Evolutionary conservation across 805 yeast genomes (phyloP), one percentile per base, ranked within the genome.

Genomic region (Starmera caribaea): DNA sequence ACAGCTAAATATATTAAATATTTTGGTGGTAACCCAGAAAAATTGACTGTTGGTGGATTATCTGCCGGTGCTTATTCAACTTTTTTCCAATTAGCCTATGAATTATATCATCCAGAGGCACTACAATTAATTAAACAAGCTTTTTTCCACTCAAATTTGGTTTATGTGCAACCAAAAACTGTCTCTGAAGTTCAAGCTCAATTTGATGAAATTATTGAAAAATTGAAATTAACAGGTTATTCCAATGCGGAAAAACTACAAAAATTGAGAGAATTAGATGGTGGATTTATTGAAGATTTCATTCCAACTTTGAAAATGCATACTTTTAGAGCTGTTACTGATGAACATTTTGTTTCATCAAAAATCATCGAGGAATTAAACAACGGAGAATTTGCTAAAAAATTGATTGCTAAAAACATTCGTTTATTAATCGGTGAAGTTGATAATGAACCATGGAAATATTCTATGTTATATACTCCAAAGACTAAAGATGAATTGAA

Each of bases 31-130:
- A 65, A 73, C 47, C 57, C 66, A 0, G 55, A 54, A 11, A 51
- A 54, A 31, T 57, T 73, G 27, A 63, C 75, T 0, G 53, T 69
- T 28, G 61, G 66, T 30, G 78, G 78, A 6, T 57, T 70, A 35
- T 61, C 69, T 30, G 73, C 76, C 4, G 79, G 78, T 7, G 59
- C 67, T n/a, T 59, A 63, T 39, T 61, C 68, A 6, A 57, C 68
- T 3, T 62, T 63, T 38, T 64, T 60, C 45, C 73, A 68, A 47
- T 39, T 66, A 27, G 64, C 65, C 1, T 66, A 66, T 47, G 71
- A 67, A 44, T 28, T 64, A 11, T 67, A 67, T 45, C 62, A 67
- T 40, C 66, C 68, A 9, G 58, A 62, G 29, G 68, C 30, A 4
- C 34, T 42, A 11, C 71, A 64, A 46, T 56, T 65, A 34, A 65